These are phyloP conservation scores for Penicillium paradoxum DNA, from an alignment of 495 filamentous ascomycete species.

Conservation along the genomic window DNA sequence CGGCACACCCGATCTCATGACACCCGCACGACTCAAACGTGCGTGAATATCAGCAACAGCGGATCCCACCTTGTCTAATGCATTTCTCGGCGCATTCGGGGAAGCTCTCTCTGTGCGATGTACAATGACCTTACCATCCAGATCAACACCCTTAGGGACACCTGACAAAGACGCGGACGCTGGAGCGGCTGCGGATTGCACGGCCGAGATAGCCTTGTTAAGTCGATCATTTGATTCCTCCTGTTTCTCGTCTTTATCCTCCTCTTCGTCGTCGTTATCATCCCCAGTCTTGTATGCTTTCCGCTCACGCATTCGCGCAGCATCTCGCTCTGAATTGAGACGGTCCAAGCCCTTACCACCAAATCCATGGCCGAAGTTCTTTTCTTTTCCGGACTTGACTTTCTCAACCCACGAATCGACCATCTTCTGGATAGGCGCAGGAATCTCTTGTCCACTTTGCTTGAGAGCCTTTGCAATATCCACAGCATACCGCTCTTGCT, in stretches of 20 bases:
- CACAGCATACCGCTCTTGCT: slow-evolving; percentile 84
- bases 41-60: slow-evolving; percentile 84
- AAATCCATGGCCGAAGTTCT: slow-evolving; percentile 75
- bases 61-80: slow-evolving; percentile 76
- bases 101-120: slow-evolving; percentile 64
- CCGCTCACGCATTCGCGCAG: slow-evolving; percentile 75
- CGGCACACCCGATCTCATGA: slow-evolving; percentile 83
- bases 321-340: slow-evolving; percentile 85
- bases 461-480: slow-evolving; percentile 92
- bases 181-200: slow-evolving; percentile 51
- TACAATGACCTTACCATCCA: slow-evolving; percentile 74
- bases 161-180: slow-evolving; percentile 41
- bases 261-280: slow-evolving; percentile 80
- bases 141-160: slow-evolving; percentile 60
- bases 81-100: slow-evolving; percentile 52
- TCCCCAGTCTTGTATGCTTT: slow-evolving; percentile 88
- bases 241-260: slow-evolving; percentile 77
- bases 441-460: slow-evolving; percentile 79
- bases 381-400: slow-evolving; percentile 86
- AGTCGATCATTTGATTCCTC: slow-evolving; percentile 57
- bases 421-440: slow-evolving; percentile 62
- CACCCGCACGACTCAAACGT: slow-evolving; percentile 77
- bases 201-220: slow-evolving; percentile 59
- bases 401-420: slow-evolving; percentile 73
- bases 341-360: slow-evolving; percentile 92